Evolutionary conservation across 352 stramenopile species (phyloP).

Genomic region (Phytopythium aichiense): DNA sequence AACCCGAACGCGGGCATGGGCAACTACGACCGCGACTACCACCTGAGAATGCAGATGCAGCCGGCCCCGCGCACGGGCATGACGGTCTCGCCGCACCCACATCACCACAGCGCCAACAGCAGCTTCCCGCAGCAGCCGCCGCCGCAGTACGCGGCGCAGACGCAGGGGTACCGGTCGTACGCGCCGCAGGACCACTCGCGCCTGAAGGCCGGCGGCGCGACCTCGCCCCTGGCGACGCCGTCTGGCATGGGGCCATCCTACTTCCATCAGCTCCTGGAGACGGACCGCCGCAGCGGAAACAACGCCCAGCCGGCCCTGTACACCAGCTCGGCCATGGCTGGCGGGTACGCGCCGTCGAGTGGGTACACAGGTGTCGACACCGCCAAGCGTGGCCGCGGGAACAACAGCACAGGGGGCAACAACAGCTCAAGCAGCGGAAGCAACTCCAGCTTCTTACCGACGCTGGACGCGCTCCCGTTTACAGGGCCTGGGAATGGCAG

Average conservation of each 20-base stretch:
- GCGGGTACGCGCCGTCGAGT: neutral
- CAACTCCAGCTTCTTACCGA: constrained; percentile 13
- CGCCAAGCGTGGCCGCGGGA: neutral
- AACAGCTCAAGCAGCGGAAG: neutral
- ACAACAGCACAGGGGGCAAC: neutral
- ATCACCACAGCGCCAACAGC: constrained; percentile 8
- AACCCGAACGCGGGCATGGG: constrained; percentile 30
- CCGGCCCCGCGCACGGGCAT: constrained; percentile 4
- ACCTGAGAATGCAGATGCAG: constrained; percentile 49
- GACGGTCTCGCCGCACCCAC: neutral
- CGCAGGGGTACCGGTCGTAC: constrained; percentile 1
- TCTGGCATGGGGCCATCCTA: constrained; percentile 10
- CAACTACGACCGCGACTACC: constrained; percentile 52
- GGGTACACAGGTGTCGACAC: neutral
- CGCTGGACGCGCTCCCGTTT: constrained; percentile 10
- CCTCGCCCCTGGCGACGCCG: neutral
- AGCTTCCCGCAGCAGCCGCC: constrained; percentile 12
- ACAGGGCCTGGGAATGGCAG: constrained; percentile 7
- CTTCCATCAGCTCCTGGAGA: constrained; percentile 33
- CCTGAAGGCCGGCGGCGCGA: constrained; percentile 8
- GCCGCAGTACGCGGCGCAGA: constrained; percentile 10
- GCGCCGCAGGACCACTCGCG: constrained; percentile 6
- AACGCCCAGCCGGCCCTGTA: neutral
- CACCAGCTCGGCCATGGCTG: constrained; percentile 1
- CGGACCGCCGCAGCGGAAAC: constrained; percentile 2